These are phyloP conservation scores for Aeschynomene evenia DNA, from an alignment of 306 rosid species.

Conservation along the genomic window DNA sequence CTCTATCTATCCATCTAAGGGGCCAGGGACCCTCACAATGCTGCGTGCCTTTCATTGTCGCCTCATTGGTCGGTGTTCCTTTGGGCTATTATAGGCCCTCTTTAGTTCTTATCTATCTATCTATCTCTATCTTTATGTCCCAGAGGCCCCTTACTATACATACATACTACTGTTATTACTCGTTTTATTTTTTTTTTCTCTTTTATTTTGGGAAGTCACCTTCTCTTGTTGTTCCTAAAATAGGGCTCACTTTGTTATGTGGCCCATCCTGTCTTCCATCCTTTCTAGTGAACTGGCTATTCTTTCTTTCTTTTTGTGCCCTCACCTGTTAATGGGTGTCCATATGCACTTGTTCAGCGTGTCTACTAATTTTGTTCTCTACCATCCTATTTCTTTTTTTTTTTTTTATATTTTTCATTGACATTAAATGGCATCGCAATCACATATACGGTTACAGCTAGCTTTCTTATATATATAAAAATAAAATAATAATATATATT, in stretches of 20 bases:
- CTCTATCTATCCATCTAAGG: conserved; percentile 12
- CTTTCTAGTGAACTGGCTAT: conserved; percentile 44
- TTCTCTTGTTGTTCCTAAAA: conserved; percentile 47
- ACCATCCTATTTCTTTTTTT: conserved; percentile 5
- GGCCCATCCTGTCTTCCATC: conserved; percentile 53
- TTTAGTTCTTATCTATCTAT: neutral
- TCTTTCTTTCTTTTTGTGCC: conserved; percentile 37
- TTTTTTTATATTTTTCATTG: too few species aligned
- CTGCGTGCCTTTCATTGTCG: conserved; percentile 56
- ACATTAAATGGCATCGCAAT: conserved; percentile 27
- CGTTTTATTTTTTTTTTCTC: neutral
- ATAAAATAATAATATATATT: too few species aligned
- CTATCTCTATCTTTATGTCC: neutral
- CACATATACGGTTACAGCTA: conserved; percentile 33
- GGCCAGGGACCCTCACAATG: conserved; percentile 6
- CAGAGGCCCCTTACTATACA: conserved; percentile 28
- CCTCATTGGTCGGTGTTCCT: conserved; percentile 47
- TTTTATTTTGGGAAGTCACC: conserved; percentile 38
- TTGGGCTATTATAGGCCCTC: conserved; percentile 47
- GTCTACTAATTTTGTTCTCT: conserved; percentile 33
- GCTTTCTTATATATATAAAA: conserved; percentile 4
- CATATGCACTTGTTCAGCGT: conserved; percentile 37
- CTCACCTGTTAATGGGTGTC: conserved; percentile 33
- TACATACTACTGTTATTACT: neutral
- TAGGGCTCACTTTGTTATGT: conserved; percentile 49